phyloP scores from a whole-genome alignment of 2,329 filamentous ascomycete genomes.

The Colletotrichum liaoningense region DNA sequence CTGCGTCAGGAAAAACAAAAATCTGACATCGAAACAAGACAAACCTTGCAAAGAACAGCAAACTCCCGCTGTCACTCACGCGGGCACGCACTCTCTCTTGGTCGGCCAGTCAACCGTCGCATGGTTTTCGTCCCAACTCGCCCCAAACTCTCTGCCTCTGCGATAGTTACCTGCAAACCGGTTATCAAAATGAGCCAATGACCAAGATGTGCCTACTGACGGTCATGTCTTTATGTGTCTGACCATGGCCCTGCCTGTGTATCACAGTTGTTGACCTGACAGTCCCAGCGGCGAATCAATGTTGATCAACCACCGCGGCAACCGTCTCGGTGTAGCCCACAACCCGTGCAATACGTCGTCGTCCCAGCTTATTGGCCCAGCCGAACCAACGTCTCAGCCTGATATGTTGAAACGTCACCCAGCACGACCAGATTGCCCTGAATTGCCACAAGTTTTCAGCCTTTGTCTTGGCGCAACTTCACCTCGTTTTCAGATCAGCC shows the following conservation, averaged over 20 bases:
- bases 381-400: slow-evolving; percentile 29
- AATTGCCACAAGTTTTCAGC: not conserved
- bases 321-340: not conserved
- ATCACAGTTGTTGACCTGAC: not conserved
- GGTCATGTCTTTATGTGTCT: not conserved
- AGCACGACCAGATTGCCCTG: not conserved
- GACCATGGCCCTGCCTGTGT: not conserved
- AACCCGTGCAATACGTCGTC: not conserved
- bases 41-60: slow-evolving; percentile 29
- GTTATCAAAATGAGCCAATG: not conserved
- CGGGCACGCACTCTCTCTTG: not conserved
- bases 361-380: not conserved
- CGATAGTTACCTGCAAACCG: not conserved
- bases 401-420: slow-evolving; percentile 4
- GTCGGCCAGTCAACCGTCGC: slow-evolving; percentile 29
- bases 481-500: not conserved
- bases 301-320: not conserved
- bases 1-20: not conserved
- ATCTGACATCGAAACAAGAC: not conserved
- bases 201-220: not conserved
- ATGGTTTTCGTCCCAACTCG: slow-evolving; percentile 28
- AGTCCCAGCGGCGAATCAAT: not conserved
- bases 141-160: slow-evolving; percentile 11
- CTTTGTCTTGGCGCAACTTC: not conserved
- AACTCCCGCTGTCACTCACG: slow-evolving; percentile 34